Evolutionary conservation across 768 basidiomycete genomes (phyloP).

Genomic region (Collybiopsis luxurians): DNA sequence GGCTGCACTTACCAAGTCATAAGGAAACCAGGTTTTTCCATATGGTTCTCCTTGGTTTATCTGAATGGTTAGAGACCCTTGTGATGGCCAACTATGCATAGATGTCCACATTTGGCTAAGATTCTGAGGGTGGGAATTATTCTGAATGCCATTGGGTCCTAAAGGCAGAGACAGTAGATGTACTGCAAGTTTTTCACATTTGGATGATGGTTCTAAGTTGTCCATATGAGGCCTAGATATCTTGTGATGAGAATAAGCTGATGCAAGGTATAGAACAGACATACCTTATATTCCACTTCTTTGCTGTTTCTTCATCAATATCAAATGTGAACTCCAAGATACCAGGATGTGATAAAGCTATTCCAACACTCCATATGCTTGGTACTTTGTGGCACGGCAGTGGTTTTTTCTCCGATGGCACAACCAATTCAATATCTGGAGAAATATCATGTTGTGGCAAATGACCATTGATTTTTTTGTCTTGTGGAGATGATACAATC

Average conservation of each 20-base stretch:
- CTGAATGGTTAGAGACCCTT: constrained; percentile 42
- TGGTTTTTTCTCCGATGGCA: not conserved
- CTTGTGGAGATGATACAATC: too few species aligned
- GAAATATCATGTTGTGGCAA: too few species aligned
- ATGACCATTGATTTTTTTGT: too few species aligned
- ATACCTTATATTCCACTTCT: constrained; percentile 26
- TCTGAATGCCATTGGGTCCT: constrained; percentile 12
- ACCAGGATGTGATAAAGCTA: constrained; percentile 27
- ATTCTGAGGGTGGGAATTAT: not conserved
- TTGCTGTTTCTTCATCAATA: constrained; percentile 31
- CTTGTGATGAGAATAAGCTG: not conserved
- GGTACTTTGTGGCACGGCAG: constrained; percentile 34
- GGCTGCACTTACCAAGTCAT: constrained; percentile 33
- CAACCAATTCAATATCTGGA: too few species aligned
- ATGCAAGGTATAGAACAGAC: not conserved
- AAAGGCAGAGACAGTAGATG: constrained; percentile 32
- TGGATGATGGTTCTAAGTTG: not conserved
- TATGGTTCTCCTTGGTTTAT: constrained; percentile 35
- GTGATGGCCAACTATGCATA: constrained; percentile 37
- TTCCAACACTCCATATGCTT: constrained; percentile 38
- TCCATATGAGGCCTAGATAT: not conserved
- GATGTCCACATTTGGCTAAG: constrained; percentile 12
- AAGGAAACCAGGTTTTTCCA: constrained; percentile 41
- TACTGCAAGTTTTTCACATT: constrained; percentile 22
- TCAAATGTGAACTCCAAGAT: constrained; percentile 34